Conservation (phyloP, 306 rosid genomes). For the Hylodesmum podocarpum region DNA sequence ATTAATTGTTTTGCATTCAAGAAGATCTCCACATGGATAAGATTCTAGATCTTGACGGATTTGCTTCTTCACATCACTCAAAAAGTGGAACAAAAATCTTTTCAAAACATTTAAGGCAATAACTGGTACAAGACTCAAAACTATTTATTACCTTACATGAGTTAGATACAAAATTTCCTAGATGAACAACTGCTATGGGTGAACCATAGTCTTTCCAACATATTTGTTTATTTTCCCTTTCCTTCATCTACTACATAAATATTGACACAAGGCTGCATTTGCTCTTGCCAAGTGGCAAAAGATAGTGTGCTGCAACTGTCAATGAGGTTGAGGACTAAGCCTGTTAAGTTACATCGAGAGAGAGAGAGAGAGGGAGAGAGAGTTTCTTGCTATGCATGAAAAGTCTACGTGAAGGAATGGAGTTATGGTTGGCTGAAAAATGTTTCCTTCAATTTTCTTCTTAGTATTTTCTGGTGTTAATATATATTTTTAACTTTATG, state of each 20-base stretch:
- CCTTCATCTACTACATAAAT: background rate
- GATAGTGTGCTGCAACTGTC: slow-evolving; percentile 9
- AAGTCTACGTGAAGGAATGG: slow-evolving; percentile 77
- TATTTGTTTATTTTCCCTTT: background rate
- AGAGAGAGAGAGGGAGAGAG: background rate
- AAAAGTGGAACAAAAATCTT: too few species aligned
- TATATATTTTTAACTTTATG: slow-evolving; percentile 46
- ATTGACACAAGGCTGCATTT: background rate
- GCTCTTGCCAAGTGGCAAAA: slow-evolving; percentile 32
- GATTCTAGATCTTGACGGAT: too few species aligned
- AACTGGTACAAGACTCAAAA: too few species aligned
- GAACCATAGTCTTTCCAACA: background rate
- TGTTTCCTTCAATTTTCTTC: slow-evolving; percentile 19
- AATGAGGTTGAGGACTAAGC: background rate
- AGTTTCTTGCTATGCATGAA: slow-evolving; percentile 67
- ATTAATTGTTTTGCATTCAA: too few species aligned
- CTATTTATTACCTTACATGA: too few species aligned
- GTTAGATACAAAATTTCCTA: too few species aligned
- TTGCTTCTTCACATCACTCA: too few species aligned
- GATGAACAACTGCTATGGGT: background rate
- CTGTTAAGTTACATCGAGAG: slow-evolving; percentile 2
- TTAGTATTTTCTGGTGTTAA: slow-evolving; percentile 26
- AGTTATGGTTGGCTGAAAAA: slow-evolving; percentile 55
- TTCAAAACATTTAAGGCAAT: too few species aligned
- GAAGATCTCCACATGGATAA: too few species aligned